Base-by-base conservation (phyloP, 352 stramenopile genomes). In the Phytopythium delawarense region DNA sequence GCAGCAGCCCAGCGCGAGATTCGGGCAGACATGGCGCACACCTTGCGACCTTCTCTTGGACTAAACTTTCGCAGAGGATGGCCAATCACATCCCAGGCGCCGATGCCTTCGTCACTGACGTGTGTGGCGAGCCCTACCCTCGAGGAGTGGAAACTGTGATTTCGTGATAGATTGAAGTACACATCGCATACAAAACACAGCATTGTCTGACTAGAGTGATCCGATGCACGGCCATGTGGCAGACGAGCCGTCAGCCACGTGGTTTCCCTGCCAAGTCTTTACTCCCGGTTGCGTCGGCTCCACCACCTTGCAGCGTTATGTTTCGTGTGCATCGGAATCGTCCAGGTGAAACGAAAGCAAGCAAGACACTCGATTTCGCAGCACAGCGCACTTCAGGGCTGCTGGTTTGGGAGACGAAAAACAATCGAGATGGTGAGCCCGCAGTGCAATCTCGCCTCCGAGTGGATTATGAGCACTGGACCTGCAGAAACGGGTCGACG, bases 151-250 rank as follows among this genome's bases (percentile, higher is more conserved):
- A 13, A 28, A 53, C 50, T 58, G 39, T 59, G 50, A 64, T 63
- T 53, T 50, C 59, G 59, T 64, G 59, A 64, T 64, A 60, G 59
- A 64, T 64, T 64, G 59, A 64, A 64, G 59, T 62, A 20, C 42
- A 37, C 15, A 5, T 30, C 15, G 16, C 15, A 37, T 28, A 51
- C 28, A 61, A 39, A 39, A 11, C 30, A 0, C 12, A 35, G 35
- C 35, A 57, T 25, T 3, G 11, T 30, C n/a, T 64, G 59, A 64
- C 59, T 59, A 39, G 59, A 64, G 59, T 64, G 51, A 34, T 30
- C 46, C 35, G 5, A 32, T 35, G 25, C 15, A 9, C 34, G 20
- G 49, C 44, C 50, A 40, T 28, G 16, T 30, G n/a, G 35, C 53
- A 59, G 59, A 64, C 59, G 50, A 28, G 59, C 35, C 49, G 28